These are phyloP conservation scores for Arachis monticola DNA, from an alignment of 331 rosid species.

Conservation along the genomic window DNA sequence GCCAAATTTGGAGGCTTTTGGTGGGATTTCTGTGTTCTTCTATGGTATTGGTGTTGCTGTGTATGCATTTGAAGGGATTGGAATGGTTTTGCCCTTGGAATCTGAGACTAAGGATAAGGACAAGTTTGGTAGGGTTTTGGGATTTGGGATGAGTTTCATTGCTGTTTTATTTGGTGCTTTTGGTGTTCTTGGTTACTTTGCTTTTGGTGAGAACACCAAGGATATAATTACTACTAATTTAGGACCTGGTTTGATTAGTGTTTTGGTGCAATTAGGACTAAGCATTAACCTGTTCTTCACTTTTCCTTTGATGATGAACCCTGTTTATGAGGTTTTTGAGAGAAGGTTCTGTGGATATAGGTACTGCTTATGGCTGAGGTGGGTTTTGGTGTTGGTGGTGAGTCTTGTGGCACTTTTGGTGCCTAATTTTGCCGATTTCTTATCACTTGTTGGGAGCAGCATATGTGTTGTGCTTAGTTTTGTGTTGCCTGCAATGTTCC, in stretches of 20 bases:
- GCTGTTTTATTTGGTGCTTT: conserved; percentile 60
- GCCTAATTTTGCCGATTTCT: conserved; percentile 84
- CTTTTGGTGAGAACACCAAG: conserved; percentile 76
- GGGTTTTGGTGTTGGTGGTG: conserved; percentile 65
- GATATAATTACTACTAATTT: conserved; percentile 75
- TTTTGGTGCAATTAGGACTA: conserved; percentile 69
- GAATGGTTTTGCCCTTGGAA: conserved; percentile 60
- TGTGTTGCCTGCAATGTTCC: conserved; percentile 80
- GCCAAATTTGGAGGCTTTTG: conserved; percentile 55
- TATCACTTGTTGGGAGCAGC: conserved; percentile 80
- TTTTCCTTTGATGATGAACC: conserved; percentile 87
- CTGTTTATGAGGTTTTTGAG: conserved; percentile 76
- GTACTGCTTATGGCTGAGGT: conserved; percentile 68
- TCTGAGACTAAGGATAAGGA: conserved; percentile 63
- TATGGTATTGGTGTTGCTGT: conserved; percentile 70
- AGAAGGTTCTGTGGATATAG: conserved; percentile 62
- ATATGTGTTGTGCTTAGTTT: conserved; percentile 69
- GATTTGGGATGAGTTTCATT: conserved; percentile 59
- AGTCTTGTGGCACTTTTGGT: conserved; percentile 72
- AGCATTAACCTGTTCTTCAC: conserved; percentile 73
- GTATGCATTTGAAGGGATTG: conserved; percentile 59
- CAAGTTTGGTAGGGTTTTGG: conserved; percentile 67
- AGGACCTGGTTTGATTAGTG: conserved; percentile 64
- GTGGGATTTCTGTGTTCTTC: conserved; percentile 63
- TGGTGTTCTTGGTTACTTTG: conserved; percentile 77